Conservation (phyloP, 441 rosid genomes). For the Corymbia citriodora region DNA sequence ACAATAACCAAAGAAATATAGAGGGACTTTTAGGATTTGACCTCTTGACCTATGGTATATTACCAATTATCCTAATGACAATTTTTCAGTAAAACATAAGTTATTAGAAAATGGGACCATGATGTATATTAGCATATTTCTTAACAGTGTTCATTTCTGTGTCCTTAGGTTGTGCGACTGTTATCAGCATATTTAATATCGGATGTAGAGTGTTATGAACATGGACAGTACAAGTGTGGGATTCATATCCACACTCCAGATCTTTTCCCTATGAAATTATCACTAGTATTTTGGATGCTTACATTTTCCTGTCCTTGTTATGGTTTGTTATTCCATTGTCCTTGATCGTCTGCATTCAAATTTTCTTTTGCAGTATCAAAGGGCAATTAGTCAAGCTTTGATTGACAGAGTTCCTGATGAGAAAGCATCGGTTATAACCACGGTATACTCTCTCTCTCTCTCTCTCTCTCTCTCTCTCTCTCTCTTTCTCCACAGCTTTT, state of each 20-base stretch:
- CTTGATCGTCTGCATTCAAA: not conserved
- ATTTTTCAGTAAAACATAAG: not conserved
- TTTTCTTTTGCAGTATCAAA: slow-evolving; percentile 56
- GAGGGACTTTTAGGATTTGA: not conserved
- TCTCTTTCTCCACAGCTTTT: not conserved
- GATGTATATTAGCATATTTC: not conserved
- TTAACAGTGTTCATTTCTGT: not conserved
- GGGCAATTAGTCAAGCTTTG: slow-evolving; percentile 83
- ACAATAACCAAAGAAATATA: not conserved
- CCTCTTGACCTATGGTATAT: not conserved
- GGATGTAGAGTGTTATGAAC: not conserved
- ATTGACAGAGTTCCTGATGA: slow-evolving; percentile 84
- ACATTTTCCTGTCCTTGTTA: not conserved
- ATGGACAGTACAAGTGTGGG: not conserved
- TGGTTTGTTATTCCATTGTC: not conserved
- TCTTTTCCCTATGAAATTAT: not conserved
- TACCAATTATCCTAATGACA: not conserved
- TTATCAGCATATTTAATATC: not conserved
- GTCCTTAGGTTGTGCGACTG: not conserved
- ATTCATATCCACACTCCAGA: not conserved
- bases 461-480: not conserved
- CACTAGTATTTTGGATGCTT: not conserved
- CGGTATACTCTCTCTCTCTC: slow-evolving; percentile 39
- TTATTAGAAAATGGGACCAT: not conserved
- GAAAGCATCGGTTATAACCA: slow-evolving; percentile 41